Percentiles rank a stretch among this genome's conserved stretches.
phyloP scores from a whole-genome alignment of 257 asterid genomes.

The Rhazya stricta region DNA sequence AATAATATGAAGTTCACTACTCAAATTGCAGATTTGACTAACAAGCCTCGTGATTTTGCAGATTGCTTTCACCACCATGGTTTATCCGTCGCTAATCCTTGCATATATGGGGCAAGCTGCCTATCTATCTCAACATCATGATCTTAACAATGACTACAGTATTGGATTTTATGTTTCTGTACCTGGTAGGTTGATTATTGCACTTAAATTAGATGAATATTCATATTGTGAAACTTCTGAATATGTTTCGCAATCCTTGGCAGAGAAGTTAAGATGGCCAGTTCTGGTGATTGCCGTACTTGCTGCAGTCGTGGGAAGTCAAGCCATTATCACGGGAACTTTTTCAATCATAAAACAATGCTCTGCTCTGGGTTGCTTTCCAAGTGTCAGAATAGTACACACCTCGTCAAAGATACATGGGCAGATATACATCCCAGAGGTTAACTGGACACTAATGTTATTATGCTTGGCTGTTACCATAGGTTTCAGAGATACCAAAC shows the following conservation, averaged over 20 bases:
- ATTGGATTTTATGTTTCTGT: conserved; percentile 88
- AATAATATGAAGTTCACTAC: neutral
- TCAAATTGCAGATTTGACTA: conserved; percentile 10
- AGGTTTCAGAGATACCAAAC: conserved; percentile 86
- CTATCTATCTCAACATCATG: conserved; percentile 70
- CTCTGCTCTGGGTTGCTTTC: conserved; percentile 88
- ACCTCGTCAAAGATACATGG: conserved; percentile 86
- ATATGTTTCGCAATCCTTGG: neutral
- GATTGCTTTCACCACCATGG: conserved; percentile 73
- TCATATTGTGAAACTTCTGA: neutral
- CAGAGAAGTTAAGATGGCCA: conserved; percentile 70
- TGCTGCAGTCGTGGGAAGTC: conserved; percentile 98
- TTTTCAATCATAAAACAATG: conserved; percentile 92
- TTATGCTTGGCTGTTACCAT: conserved; percentile 86
- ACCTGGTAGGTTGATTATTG: conserved; percentile 48
- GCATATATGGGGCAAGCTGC: conserved; percentile 99
- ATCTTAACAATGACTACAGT: conserved; percentile 28
- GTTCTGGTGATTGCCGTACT: conserved; percentile 82
- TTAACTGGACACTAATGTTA: conserved; percentile 80
- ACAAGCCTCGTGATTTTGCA: conserved; percentile 28
- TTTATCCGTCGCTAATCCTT: conserved; percentile 75
- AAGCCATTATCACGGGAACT: conserved; percentile 88
- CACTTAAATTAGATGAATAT: neutral
- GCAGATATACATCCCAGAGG: conserved; percentile 90
- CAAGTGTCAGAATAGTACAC: conserved; percentile 72